A percentile compares a stretch with the other conserved stretches of the same genome.
Conservation (phyloP, 768 basidiomycete genomes). For the Royoungia palumana region DNA sequence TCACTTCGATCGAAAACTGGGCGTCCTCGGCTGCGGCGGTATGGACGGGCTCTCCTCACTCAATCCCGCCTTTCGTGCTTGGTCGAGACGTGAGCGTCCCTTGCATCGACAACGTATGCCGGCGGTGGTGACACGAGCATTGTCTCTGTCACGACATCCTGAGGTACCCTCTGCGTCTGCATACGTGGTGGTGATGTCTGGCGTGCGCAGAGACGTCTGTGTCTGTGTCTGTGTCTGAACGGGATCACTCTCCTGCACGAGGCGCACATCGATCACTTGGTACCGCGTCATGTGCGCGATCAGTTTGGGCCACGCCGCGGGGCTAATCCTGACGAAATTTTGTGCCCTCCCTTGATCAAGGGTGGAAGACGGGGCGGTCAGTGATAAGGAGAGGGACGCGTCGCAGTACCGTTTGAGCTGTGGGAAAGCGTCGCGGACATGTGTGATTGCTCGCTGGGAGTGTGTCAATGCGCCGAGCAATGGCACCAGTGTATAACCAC, state of each 20-base stretch:
- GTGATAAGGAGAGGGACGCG: constrained; percentile 43
- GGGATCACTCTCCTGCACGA: constrained; percentile 6
- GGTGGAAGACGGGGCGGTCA: constrained; percentile 26
- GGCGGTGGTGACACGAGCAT: constrained; percentile 34
- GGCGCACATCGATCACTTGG: constrained; percentile 46
- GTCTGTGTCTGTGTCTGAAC: neutral
- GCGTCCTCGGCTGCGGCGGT: neutral
- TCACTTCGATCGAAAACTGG: constrained; percentile 2
- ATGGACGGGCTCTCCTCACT: too few species aligned
- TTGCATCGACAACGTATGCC: too few species aligned
- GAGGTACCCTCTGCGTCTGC: neutral
- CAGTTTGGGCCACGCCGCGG: constrained; percentile 47
- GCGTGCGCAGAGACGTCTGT: constrained; percentile 8
- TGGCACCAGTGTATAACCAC: constrained; percentile 4
- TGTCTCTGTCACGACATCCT: neutral
- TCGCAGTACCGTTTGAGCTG: constrained; percentile 37
- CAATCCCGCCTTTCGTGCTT: constrained; percentile 14
- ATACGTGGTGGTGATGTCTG: constrained; percentile 28
- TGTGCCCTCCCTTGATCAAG: constrained; percentile 22
- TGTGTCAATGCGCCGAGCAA: too few species aligned
- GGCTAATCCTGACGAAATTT: constrained; percentile 47
- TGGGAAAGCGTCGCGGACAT: constrained; percentile 49
- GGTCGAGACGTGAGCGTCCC: too few species aligned
- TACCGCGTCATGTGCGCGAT: constrained; percentile 40
- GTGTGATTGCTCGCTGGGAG: constrained; percentile 46